Evolutionary conservation across 1,139 yeast species (phyloP).

Genomic region (Yamadazyma sp.): DNA sequence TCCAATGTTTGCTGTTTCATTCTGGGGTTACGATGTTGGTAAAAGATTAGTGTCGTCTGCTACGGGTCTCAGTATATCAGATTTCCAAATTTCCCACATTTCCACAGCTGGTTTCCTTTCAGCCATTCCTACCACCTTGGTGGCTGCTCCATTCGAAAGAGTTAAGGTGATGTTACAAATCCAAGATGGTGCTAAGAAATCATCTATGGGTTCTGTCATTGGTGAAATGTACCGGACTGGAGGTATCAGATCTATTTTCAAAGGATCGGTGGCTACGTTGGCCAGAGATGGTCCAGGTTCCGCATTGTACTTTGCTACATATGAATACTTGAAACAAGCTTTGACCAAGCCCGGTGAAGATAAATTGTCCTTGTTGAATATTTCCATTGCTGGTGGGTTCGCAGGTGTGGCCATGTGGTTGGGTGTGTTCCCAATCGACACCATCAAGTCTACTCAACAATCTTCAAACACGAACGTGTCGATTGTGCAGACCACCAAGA

Average conservation of each 20-base stretch:
- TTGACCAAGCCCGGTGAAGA: constrained; percentile 58
- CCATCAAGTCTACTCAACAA: constrained; percentile 85
- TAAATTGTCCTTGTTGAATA: constrained; percentile 66
- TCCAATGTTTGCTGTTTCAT: constrained; percentile 96
- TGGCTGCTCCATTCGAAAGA: constrained; percentile 96
- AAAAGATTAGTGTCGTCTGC: constrained; percentile 62
- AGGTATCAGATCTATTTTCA: constrained; percentile 80
- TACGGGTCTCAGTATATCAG: constrained; percentile 39
- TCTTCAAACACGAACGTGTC: constrained; percentile 61
- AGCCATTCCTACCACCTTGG: constrained; percentile 91
- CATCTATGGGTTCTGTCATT: constrained; percentile 60
- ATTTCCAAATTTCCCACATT: constrained; percentile 65
- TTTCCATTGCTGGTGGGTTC: constrained; percentile 88
- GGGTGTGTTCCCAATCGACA: constrained; percentile 93
- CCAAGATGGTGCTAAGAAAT: constrained; percentile 55
- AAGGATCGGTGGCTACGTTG: constrained; percentile 88
- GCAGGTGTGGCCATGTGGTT: constrained; percentile 98
- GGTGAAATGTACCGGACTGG: constrained; percentile 75
- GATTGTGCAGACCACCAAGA: constrained; percentile 64
- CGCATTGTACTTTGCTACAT: constrained; percentile 94
- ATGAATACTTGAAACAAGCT: constrained; percentile 71
- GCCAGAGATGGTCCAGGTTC: constrained; percentile 99
- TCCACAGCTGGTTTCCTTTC: constrained; percentile 95
- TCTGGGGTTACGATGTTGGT: constrained; percentile 98
- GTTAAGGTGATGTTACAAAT: constrained; percentile 92